Base-by-base conservation (phyloP, 1,284 basidiomycete species). In the Ustilago crameri region DNA sequence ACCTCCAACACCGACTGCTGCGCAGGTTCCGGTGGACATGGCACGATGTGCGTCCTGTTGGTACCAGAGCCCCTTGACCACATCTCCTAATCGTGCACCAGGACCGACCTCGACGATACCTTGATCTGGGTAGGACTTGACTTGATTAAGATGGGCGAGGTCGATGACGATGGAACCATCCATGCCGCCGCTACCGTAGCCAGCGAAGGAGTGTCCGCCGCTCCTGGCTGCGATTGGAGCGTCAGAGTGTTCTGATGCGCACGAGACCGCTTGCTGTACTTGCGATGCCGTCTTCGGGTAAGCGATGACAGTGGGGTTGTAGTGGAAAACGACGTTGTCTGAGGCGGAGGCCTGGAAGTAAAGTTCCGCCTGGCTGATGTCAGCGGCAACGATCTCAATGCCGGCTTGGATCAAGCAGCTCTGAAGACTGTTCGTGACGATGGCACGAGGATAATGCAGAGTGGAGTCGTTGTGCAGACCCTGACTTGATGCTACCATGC, bases 121-220 rank as follows among this genome's bases (percentile, higher is more conserved):
- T 0, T 54, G 49, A 0, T 68, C 27, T 3, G 55, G 60, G 20
- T 75, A 63, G 9, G 76, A 67, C n/a, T 18, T 30, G 23, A 84
- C 57, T 26, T 68, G 56, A 46, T 76, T 62, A 23, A 84, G 61
- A 30, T 70, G 49, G 8, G 66, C 73, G 3, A 82, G 66, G 42
- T 83, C 81, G 42, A 72, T 70, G 30, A 82, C 66, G 24, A 81
- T 43, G 3, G 78, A 73, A 15, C 81, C 78, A 44, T 81, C 79
- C 66, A 62, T 70, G 3, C 82, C 75, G 27, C 76, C 84, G 27
- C 75, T 78, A 10, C 78, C 75, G 50, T 45, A 76, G 5, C 76
- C 75, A 10, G 75, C 82, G 46, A 84, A 84, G 4, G 75, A 78
- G 44, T 84, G 84, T 3, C 84, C 84, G 5, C 84, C 84, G 20